phyloP scores from a whole-genome alignment of 306 rosid species.

The Vachellia pachyceras region DNA sequence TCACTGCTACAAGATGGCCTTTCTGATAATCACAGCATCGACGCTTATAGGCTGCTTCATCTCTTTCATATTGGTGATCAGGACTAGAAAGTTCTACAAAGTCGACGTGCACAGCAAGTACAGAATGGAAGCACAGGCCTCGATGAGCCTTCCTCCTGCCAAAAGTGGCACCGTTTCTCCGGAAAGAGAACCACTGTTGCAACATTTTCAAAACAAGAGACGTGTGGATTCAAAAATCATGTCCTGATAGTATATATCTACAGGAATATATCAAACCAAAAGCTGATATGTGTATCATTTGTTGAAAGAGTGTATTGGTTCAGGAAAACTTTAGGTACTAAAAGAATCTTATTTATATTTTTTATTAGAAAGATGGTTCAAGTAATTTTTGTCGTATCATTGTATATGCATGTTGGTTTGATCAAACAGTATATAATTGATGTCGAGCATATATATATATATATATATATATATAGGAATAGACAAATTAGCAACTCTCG shows the following conservation, averaged over 20 bases:
- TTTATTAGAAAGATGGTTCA: not conserved
- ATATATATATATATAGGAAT: no score
- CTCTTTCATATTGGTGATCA: conserved; percentile 56
- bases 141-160: not conserved
- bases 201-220: not conserved
- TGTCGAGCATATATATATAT: no score
- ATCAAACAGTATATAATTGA: no score
- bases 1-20: conserved; percentile 57
- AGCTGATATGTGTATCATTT: no score
- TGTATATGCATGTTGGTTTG: no score
- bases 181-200: not conserved
- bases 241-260: no score
- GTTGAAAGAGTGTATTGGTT: not conserved
- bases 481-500: no score
- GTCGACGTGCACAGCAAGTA: conserved; percentile 65
- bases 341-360: no score
- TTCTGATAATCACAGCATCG: conserved; percentile 55
- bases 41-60: conserved; percentile 52
- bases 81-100: conserved; percentile 61
- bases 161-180: not conserved
- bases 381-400: no score
- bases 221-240: not conserved
- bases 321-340: not conserved
- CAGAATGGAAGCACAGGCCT: conserved; percentile 32
- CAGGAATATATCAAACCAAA: not conserved